Percentiles rank a stretch among this genome's conserved stretches.
These are phyloP conservation scores for Cutaneotrichosporon mucoides DNA, from an alignment of 1,284 basidiomycete species.

Conservation along the genomic window DNA sequence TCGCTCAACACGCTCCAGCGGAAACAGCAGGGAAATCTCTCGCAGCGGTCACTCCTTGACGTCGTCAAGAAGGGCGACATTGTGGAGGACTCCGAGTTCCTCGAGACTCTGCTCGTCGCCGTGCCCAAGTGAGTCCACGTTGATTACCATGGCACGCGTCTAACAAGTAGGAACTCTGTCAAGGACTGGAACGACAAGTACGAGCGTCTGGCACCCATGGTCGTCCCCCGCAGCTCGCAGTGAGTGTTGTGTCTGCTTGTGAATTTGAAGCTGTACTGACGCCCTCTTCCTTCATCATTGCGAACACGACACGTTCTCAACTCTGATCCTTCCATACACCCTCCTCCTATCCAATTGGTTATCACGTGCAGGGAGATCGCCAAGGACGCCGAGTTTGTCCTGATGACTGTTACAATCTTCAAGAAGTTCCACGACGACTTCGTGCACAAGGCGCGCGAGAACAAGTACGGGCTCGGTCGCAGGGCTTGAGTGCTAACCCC, in stretches of 20 bases:
- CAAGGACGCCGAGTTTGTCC: conserved; percentile 81
- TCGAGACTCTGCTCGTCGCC: conserved; percentile 89
- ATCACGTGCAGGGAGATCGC: conserved; percentile 56
- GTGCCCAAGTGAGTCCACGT: conserved; percentile 70
- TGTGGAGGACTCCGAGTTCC: conserved; percentile 74
- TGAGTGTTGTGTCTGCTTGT: conserved; percentile 48
- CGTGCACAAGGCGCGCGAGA: conserved; percentile 87
- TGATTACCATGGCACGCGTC: not conserved
- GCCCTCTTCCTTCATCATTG: not conserved
- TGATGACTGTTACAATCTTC: conserved; percentile 89
- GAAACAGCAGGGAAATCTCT: conserved; percentile 93
- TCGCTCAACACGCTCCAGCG: conserved; percentile 88
- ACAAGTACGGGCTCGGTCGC: conserved; percentile 60
- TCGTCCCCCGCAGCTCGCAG: conserved; percentile 92
- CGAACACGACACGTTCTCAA: not conserved
- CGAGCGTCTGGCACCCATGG: conserved; percentile 81
- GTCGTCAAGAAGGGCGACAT: conserved; percentile 80
- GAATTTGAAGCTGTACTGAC: conserved; percentile 2
- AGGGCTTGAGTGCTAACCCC: not conserved
- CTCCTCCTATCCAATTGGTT: not conserved
- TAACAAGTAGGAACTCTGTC: conserved; percentile 61
- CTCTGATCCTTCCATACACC: not conserved
- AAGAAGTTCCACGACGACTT: conserved; percentile 88
- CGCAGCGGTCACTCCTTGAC: conserved; percentile 78
- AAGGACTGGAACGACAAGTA: conserved; percentile 91